These are phyloP conservation scores for Chalara sp. DNA, from an alignment of 2,329 filamentous ascomycete species.

Conservation along the genomic window DNA sequence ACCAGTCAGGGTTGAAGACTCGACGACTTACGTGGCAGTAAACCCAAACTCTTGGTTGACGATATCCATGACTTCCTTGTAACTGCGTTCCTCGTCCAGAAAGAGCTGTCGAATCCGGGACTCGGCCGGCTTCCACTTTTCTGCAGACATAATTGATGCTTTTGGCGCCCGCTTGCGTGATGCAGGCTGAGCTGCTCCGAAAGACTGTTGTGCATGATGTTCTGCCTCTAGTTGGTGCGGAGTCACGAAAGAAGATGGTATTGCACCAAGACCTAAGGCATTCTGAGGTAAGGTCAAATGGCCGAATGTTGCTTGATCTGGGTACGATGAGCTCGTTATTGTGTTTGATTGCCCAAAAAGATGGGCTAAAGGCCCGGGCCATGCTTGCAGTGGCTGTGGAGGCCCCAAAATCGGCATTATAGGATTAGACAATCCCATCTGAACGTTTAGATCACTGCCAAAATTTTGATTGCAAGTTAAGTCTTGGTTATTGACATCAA, in stretches of 20 bases:
- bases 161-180: constrained; percentile 10
- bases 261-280: neutral
- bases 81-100: constrained; percentile 5
- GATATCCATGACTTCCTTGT: no score
- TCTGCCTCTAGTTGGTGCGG: neutral
- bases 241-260: neutral
- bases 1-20: no score
- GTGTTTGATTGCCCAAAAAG: no score
- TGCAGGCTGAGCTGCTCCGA: neutral
- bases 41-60: no score
- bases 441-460: no score
- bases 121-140: constrained; percentile 9
- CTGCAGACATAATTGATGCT: constrained; percentile 11
- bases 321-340: neutral
- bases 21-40: no score
- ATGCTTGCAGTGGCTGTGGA: no score
- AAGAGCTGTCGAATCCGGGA: constrained; percentile 11
- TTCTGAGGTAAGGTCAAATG: neutral
- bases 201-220: neutral
- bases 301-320: neutral
- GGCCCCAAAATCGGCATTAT: no score
- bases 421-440: no score
- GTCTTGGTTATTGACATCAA: no score
- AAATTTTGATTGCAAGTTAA: no score
- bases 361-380: no score